Evolutionary conservation across 2,329 filamentous ascomycete species (phyloP).

Genomic region (Cordyceps cicadae): DNA sequence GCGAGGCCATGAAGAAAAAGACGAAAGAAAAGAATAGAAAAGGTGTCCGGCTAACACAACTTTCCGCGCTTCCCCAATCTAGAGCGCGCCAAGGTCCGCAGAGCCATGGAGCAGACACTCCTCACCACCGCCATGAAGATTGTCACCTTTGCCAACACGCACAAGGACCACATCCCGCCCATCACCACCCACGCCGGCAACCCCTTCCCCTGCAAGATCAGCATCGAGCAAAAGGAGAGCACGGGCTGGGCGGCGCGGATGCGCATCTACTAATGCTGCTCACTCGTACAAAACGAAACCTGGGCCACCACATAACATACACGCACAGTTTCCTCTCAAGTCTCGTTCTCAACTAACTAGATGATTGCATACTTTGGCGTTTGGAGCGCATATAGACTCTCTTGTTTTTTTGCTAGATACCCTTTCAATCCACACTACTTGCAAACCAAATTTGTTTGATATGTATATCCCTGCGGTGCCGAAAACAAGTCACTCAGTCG

Average conservation of each 20-base stretch:
- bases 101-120: conserved; percentile 84
- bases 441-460: too few species aligned
- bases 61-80: neutral
- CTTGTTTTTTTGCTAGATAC: neutral
- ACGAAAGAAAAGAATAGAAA: neutral
- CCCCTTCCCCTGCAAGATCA: conserved; percentile 90
- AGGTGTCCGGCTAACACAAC: neutral
- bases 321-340: neutral
- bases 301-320: neutral
- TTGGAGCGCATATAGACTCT: conserved; percentile 2
- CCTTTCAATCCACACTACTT: neutral
- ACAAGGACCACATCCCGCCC: conserved; percentile 94
- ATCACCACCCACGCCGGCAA: conserved; percentile 92
- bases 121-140: conserved; percentile 85
- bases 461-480: neutral
- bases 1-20: too few species aligned
- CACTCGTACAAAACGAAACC: neutral
- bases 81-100: conserved; percentile 84
- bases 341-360: neutral
- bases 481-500: neutral
- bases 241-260: conserved; percentile 68
- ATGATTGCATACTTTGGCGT: conserved; percentile 4
- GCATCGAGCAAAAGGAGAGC: conserved; percentile 73
- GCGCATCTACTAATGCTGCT: conserved; percentile 55
- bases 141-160: conserved; percentile 72